Percentiles rank a stretch among this genome's conserved stretches.
These are phyloP conservation scores for Sclerotinia sclerotiorum DNA, from an alignment of 2,329 filamentous ascomycete species.

Conservation along the genomic window DNA sequence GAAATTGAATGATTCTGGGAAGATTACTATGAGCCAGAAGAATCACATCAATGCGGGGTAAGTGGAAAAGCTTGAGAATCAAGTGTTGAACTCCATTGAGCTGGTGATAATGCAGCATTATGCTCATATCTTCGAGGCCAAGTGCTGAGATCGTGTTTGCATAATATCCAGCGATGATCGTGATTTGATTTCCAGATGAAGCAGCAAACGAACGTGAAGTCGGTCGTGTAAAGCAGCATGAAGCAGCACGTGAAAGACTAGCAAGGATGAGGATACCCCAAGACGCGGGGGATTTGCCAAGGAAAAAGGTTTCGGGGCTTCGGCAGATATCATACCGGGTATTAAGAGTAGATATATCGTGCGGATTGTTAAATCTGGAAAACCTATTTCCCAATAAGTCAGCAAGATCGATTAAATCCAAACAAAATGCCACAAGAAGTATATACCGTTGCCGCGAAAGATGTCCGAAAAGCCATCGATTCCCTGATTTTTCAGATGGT, in stretches of 20 bases:
- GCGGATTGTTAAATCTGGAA: neutral
- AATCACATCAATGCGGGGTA: neutral
- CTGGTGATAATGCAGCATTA: neutral
- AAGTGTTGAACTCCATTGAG: neutral
- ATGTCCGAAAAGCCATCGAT: constrained; percentile 56
- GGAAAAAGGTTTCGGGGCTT: neutral
- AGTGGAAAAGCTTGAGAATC: neutral
- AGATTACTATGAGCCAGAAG: neutral
- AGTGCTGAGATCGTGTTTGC: neutral
- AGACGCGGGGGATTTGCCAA: constrained; percentile 17
- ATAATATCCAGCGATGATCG: neutral
- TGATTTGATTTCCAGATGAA: neutral
- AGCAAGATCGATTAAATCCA: neutral
- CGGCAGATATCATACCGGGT: constrained; percentile 8
- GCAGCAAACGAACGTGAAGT: neutral
- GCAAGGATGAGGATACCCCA: constrained; percentile 4
- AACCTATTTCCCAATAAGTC: neutral
- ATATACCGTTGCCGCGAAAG: constrained; percentile 48
- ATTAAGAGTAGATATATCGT: constrained; percentile 4
- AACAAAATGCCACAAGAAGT: constrained; percentile 24
- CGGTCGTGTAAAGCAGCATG: neutral
- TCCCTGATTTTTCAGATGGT: constrained; percentile 71
- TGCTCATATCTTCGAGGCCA: neutral
- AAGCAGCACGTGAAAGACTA: neutral
- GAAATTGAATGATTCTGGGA: neutral